phyloP scores from a whole-genome alignment of 192 early-diverging fungal species.

The Thoreauomyces humboldtii region DNA sequence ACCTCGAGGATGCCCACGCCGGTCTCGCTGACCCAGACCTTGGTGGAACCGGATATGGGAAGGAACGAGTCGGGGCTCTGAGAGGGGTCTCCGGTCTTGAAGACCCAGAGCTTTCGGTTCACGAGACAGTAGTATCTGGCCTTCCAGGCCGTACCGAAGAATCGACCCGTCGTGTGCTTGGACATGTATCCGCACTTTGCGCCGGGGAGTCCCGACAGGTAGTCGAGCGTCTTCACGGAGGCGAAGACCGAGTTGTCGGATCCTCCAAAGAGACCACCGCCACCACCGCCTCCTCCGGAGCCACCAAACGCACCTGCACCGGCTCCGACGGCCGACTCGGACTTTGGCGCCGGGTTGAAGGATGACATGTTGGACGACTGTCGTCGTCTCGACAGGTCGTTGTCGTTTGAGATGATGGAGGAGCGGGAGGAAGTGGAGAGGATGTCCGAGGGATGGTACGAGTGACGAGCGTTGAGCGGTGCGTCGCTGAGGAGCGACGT shows the following conservation, averaged over 20 bases:
- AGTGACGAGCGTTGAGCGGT: background rate
- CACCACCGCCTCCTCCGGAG: background rate
- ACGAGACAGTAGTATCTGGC: background rate
- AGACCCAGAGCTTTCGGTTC: constrained; percentile 1
- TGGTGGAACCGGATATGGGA: background rate
- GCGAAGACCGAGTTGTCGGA: background rate
- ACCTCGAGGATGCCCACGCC: constrained; percentile 14
- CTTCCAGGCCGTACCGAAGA: background rate
- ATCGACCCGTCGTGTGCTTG: background rate
- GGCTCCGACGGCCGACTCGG: background rate
- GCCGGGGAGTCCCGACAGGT: background rate
- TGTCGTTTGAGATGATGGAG: background rate
- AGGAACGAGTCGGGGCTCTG: constrained; percentile 2
- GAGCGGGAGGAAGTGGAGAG: background rate
- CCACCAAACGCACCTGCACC: no score
- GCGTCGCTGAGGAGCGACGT: background rate
- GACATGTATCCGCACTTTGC: constrained; percentile 5
- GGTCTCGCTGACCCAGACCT: background rate
- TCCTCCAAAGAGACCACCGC: background rate
- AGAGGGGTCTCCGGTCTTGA: background rate
- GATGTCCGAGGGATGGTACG: background rate
- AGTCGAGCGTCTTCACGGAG: constrained; percentile 1
- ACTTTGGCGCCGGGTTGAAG: background rate
- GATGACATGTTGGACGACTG: background rate
- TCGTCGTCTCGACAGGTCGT: no score